Evolutionary conservation across 2,329 filamentous ascomycete species (phyloP), one percentile per base, ranked within the genome.

Genomic region (Fusarium sp.): DNA sequence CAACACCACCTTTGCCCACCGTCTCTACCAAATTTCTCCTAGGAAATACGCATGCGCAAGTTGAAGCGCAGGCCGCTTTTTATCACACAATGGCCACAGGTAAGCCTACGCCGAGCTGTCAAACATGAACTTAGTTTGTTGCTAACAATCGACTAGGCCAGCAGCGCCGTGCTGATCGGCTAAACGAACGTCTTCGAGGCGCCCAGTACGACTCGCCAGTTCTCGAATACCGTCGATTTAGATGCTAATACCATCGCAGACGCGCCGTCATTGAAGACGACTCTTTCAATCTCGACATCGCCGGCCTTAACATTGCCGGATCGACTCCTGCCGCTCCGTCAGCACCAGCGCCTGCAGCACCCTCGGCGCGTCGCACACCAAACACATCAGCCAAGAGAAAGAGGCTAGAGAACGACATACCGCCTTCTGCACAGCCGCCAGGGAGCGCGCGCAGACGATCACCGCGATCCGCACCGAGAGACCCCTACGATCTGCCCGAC

Each of bases 161-260:
- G 63, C 81, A 83, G 89, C 87, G 86, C 78, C 89, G 90, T 75
- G 88, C 90, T 76, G 89, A 91, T 80, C 89, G 90, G 78, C 87
- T 92, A 84, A 89, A 90, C 72, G 87, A 91, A 83, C 90, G 91
- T 79, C 88, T 92, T 80, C 90, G 91, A 71, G 91, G 91, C 71
- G 90, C 90, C 48, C 89, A 90, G 90, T 91, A 85, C 74, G 88
- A 81, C 14, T 31, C 2, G 16, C 11, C 33, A 18, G 1, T 3
- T 6, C 11, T 11, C 2, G 2, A 3, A 20, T n/a, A 14, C 5
- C 5, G 3, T 39, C 5, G 22, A 18, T 1, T n/a, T 54, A 20
- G 31, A 43, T 48, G 29, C 59, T 69, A 52, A 67, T 57, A 37
- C 74, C 54, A 29, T 50, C 18, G 1, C 6, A 90, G 87, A 75